phyloP scores from a whole-genome alignment of 257 asterid genomes.

The Solanum lignicaule region DNA sequence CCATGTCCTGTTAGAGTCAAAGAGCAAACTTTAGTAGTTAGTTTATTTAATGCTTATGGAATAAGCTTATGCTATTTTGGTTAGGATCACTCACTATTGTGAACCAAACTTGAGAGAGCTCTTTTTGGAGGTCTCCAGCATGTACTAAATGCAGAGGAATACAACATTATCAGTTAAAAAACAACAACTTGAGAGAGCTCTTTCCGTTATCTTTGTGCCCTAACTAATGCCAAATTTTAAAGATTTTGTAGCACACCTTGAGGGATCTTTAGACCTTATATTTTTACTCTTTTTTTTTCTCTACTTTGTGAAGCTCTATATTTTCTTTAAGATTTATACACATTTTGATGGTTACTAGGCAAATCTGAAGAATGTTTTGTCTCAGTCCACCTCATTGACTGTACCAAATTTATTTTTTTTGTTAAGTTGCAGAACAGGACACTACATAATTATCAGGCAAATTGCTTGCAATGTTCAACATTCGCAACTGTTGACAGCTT shows the following conservation, averaged over 20 bases:
- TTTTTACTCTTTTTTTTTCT: not conserved
- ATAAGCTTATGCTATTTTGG: not conserved
- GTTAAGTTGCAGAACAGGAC: slow-evolving; percentile 46
- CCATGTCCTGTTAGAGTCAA: not conserved
- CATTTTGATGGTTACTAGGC: not conserved
- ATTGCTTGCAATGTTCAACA: slow-evolving; percentile 27
- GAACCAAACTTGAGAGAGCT: not conserved
- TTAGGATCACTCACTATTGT: not conserved
- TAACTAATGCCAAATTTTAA: not conserved
- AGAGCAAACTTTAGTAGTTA: not conserved
- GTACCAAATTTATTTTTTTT: not conserved
- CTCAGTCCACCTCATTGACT: not conserved
- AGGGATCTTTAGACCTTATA: not conserved
- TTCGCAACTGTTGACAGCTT: slow-evolving; percentile 21
- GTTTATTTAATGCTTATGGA: not conserved
- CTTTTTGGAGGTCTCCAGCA: not conserved
- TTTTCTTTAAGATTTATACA: not conserved
- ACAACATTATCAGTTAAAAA: not conserved
- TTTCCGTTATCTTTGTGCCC: not conserved
- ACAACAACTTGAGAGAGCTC: not conserved
- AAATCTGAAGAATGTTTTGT: not conserved
- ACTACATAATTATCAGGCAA: slow-evolving; percentile 24
- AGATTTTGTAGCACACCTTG: not conserved
- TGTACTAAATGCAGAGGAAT: not conserved
- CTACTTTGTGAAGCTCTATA: not conserved